These are phyloP conservation scores for Microcyclospora tardicrescens DNA, from an alignment of 2,329 filamentous ascomycete species.

Conservation along the genomic window DNA sequence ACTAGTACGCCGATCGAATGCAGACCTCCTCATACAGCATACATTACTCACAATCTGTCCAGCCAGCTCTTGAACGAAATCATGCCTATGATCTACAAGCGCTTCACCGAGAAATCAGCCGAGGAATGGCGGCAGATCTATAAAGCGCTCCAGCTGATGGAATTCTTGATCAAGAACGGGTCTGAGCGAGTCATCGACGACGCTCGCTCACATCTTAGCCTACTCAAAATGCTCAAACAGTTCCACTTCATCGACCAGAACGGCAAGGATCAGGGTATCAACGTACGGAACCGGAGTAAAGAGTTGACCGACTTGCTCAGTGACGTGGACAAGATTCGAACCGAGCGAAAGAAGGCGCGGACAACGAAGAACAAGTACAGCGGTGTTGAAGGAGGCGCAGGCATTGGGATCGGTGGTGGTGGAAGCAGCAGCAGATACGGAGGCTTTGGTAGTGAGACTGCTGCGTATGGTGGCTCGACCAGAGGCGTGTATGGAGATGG, in stretches of 20 bases:
- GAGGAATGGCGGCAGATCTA: slow-evolving; percentile 99
- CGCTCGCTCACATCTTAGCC: slow-evolving; percentile 82
- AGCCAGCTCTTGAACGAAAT: slow-evolving; percentile 97
- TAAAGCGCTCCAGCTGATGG: slow-evolving; percentile 86
- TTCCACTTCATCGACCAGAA: slow-evolving; percentile 95
- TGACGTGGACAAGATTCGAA: slow-evolving; percentile 73
- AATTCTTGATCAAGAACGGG: slow-evolving; percentile 95
- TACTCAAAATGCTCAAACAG: slow-evolving; percentile 95
- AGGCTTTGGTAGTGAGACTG: slow-evolving; percentile 74
- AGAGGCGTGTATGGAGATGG: slow-evolving; percentile 86
- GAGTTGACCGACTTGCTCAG: slow-evolving; percentile 86
- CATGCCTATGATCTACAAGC: slow-evolving; percentile 99
- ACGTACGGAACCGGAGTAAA: slow-evolving; percentile 92
- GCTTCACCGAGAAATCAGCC: slow-evolving; percentile 94
- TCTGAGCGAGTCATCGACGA: slow-evolving; percentile 97
- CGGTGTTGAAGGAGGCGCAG: slow-evolving; percentile 73
- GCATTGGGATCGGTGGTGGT: slow-evolving; percentile 43
- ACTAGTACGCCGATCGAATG: slow-evolving; percentile 56
- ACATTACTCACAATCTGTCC: slow-evolving; percentile 15
- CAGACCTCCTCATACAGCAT: neutral
- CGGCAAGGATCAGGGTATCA: slow-evolving; percentile 96
- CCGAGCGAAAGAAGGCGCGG: slow-evolving; percentile 74
- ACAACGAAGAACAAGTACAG: slow-evolving; percentile 88
- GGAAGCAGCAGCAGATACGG: slow-evolving; percentile 55
- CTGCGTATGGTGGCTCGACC: slow-evolving; percentile 49